phyloP scores from a whole-genome alignment of 768 basidiomycete genomes.

The Termitomyces sp. region DNA sequence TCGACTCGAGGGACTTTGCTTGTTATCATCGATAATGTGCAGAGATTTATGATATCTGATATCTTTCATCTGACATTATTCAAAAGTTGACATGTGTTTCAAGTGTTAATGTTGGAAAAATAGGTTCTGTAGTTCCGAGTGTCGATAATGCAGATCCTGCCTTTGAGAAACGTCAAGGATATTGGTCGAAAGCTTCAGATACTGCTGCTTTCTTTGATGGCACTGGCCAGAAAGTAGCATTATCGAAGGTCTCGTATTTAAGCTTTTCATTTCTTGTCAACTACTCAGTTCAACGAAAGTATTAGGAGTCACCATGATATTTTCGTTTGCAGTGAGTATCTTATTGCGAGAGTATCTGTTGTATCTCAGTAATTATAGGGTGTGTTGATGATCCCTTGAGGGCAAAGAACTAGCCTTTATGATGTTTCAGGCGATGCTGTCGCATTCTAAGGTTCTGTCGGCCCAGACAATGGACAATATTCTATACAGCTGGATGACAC shows the following conservation, averaged over 20 bases:
- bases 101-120: background rate
- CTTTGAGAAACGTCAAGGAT: background rate
- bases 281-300: background rate
- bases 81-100: slow-evolving; percentile 7
- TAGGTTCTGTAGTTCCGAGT: background rate
- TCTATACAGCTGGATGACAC: background rate
- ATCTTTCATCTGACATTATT: background rate
- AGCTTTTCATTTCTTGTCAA: background rate
- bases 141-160: slow-evolving; percentile 6
- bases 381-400: background rate
- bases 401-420: background rate
- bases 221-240: slow-evolving; percentile 5
- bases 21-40: slow-evolving; percentile 3
- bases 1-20: background rate
- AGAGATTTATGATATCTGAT: background rate
- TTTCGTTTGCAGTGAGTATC: background rate
- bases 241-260: background rate
- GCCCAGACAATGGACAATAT: slow-evolving; percentile 6
- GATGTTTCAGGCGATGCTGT: slow-evolving; percentile 2
- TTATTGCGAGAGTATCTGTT: background rate
- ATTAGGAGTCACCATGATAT: background rate
- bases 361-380: background rate
- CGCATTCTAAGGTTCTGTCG: slow-evolving; percentile 6
- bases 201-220: background rate
- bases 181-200: background rate